phyloP scores from a whole-genome alignment of 2,329 filamentous ascomycete species.

The Boeremia lycopersici region DNA sequence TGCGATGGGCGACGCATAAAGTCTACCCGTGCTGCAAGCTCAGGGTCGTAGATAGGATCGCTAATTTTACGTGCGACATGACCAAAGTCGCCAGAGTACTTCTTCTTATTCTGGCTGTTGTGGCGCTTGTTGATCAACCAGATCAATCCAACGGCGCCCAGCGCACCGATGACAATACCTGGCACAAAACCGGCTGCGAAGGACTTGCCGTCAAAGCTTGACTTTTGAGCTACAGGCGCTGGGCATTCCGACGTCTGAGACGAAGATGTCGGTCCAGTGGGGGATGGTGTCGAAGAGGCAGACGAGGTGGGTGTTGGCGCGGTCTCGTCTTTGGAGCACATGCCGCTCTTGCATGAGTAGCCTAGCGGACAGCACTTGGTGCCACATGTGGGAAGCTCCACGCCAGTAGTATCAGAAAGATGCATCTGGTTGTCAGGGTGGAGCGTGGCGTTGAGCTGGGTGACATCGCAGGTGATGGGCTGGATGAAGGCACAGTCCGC shows the following conservation, averaged over 20 bases:
- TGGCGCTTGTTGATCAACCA: constrained; percentile 46
- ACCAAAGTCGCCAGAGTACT: constrained; percentile 48
- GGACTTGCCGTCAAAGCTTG: constrained; percentile 42
- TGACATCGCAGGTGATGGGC: constrained; percentile 68
- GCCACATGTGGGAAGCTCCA: constrained; percentile 64
- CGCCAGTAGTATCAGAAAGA: constrained; percentile 64
- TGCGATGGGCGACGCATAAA: constrained; percentile 43
- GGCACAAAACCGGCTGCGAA: constrained; percentile 49
- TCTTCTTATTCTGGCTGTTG: constrained; percentile 33
- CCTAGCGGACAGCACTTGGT: constrained; percentile 73
- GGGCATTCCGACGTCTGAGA: constrained; percentile 38
- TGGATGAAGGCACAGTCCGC: constrained; percentile 64
- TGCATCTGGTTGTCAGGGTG: constrained; percentile 68
- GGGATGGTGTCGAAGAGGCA: constrained; percentile 28
- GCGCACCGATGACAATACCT: constrained; percentile 44
- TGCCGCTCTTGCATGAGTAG: constrained; percentile 63
- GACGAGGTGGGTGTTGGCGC: constrained; percentile 29
- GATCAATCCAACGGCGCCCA: constrained; percentile 37
- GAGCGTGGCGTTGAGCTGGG: constrained; percentile 63
- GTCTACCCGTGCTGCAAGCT: constrained; percentile 43
- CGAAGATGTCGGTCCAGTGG: constrained; percentile 37
- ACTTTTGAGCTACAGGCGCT: constrained; percentile 21
- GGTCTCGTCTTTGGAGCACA: constrained; percentile 59
- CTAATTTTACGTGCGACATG: constrained; percentile 46
- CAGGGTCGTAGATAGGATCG: constrained; percentile 48